These are phyloP conservation scores for Solanum medicagineum DNA, from an alignment of 257 asterid genomes.

Conservation along the genomic window DNA sequence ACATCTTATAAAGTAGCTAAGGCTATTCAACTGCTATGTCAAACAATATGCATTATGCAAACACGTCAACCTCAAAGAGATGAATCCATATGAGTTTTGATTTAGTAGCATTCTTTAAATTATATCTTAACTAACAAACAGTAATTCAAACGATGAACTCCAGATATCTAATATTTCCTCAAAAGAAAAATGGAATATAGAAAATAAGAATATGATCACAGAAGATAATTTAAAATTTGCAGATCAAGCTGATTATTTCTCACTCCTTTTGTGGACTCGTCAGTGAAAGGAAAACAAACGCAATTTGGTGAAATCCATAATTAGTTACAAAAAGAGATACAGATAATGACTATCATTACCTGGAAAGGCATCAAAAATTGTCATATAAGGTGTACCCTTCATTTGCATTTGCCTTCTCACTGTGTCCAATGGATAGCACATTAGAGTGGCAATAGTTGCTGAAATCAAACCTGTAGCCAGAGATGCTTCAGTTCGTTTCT, in stretches of 20 bases:
- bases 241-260: background rate
- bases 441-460: slow-evolving; percentile 82
- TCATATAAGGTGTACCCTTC: slow-evolving; percentile 73
- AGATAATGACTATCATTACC: slow-evolving; percentile 24
- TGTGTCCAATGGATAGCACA: slow-evolving; percentile 95
- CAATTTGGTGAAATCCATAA: background rate
- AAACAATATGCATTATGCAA: too few relatives aligned
- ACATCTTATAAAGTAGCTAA: too few relatives aligned
- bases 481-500: slow-evolving; percentile 71
- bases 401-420: slow-evolving; percentile 95
- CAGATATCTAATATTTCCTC: too few relatives aligned
- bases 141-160: too few relatives aligned
- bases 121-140: background rate
- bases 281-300: background rate
- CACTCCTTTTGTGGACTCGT: background rate
- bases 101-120: background rate
- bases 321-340: background rate
- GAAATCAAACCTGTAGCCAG: slow-evolving; percentile 63
- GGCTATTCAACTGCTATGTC: too few relatives aligned
- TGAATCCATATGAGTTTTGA: background rate
- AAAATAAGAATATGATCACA: too few relatives aligned
- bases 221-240: background rate
- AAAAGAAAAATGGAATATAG: too few relatives aligned
- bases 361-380: slow-evolving; percentile 70
- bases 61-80: background rate